Evolutionary conservation across 164 flowering plant species (phyloP), one percentile per base, ranked within the genome.

Genomic region (Dillenia suffruticosa): DNA sequence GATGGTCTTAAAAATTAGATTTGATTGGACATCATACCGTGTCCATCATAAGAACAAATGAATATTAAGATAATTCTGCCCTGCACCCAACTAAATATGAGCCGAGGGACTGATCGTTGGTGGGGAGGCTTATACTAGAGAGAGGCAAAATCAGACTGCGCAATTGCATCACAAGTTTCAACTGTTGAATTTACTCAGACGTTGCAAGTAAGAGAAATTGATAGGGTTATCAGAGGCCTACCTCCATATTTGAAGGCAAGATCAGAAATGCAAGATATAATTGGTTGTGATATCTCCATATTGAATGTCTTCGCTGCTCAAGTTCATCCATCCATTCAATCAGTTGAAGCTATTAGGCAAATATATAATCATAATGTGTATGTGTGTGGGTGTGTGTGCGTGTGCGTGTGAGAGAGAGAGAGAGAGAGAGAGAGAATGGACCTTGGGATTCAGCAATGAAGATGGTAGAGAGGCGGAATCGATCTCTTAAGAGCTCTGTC

Each of bases 191-290:
- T 32, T 32, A 32, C 40, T 32, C 40, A 32, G 40, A 4, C 40
- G 6, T 32, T 32, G 40, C 7, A 32, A 19, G 22, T 53, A 53
- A 54, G 24, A 16, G 17, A 8, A 43, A 46, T 13, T 32, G 9
- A 59, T 10, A 9, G 10, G 46, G 40, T 6, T 5, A 32, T 6
- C 40, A 46, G 58, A 19, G 49, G n/a, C 24, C 44, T 69, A 92
- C 96, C 86, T 16, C 93, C 57, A 63, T 68, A 87, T 64, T 88
- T 84, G 84, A 88, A 90, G 47, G 93, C 92, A 44, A 90, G 74
- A 69, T 88, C 91, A 5, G 94, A 62, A 64, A 92, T 69, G 68
- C 93, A 92, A 8, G 85, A 74, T 57, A 86, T 66, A 6, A 88
- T 74, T 2, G 89, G 78, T 68, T 72, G 75, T 16, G 98, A 86